phyloP scores from a whole-genome alignment of 2,329 filamentous ascomycete genomes.

The Davidsoniella neocaledoniae region DNA sequence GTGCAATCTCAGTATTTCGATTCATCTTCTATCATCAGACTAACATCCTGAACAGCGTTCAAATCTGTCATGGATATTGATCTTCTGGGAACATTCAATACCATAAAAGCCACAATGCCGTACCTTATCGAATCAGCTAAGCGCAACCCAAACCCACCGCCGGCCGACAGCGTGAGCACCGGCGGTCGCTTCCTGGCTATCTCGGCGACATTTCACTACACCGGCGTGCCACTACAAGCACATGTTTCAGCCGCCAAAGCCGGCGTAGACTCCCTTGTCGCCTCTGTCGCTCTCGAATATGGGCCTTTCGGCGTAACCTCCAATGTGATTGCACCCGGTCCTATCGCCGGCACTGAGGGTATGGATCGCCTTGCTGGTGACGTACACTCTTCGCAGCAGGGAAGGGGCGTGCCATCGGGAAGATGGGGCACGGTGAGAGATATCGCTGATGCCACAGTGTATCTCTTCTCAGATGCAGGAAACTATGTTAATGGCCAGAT shows the following conservation, averaged over 20 bases:
- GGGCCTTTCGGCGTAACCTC: conserved; percentile 73
- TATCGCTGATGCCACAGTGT: conserved; percentile 85
- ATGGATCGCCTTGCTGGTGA: conserved; percentile 43
- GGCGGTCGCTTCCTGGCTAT: conserved; percentile 81
- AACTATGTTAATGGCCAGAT: conserved; percentile 74
- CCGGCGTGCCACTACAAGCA: conserved; percentile 66
- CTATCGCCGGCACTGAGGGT: conserved; percentile 72
- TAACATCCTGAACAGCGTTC: conserved; percentile 40
- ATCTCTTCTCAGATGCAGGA: conserved; percentile 68
- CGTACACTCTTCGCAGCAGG: background rate
- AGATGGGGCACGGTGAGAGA: conserved; percentile 68
- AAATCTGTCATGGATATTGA: conserved; percentile 94
- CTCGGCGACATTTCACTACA: conserved; percentile 82
- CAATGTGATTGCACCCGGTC: conserved; percentile 79
- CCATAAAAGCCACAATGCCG: conserved; percentile 77
- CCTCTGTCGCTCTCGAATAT: conserved; percentile 71
- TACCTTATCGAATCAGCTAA: conserved; percentile 59
- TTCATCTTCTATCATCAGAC: background rate
- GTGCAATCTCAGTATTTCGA: background rate
- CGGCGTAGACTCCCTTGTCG: conserved; percentile 69
- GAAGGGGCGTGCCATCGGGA: conserved; percentile 46
- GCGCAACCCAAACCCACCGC: conserved; percentile 37
- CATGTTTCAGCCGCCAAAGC: conserved; percentile 90
- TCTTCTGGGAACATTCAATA: conserved; percentile 85
- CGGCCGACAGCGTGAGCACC: conserved; percentile 43